Conservation (phyloP, 2,329 filamentous ascomycete species). For the Penicillium sp. region DNA sequence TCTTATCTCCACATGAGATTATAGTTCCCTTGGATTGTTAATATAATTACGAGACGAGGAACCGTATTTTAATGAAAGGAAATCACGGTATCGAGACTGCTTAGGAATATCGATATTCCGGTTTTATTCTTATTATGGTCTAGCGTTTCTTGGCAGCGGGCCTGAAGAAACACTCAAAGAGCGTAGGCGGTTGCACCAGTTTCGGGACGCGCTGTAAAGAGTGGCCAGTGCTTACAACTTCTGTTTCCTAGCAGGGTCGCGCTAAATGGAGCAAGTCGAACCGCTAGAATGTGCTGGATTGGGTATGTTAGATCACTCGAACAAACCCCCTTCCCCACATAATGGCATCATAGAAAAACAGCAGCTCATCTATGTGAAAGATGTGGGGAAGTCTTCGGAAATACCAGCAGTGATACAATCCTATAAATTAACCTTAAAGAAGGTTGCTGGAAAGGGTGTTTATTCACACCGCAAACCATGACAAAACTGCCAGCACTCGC, state of each 20-base stretch:
- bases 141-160: too few relatives aligned
- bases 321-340: conserved; percentile 1
- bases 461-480: conserved; percentile 2
- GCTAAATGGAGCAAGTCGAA: too few relatives aligned
- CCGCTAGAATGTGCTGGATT: neutral
- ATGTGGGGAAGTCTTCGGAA: neutral
- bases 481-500: neutral
- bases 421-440: neutral
- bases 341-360: conserved; percentile 2
- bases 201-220: too few relatives aligned
- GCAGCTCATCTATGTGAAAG: neutral
- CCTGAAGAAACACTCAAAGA: too few relatives aligned
- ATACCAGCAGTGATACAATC: neutral
- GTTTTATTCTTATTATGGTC: too few relatives aligned
- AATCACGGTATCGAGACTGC: too few relatives aligned
- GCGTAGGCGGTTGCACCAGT: too few relatives aligned
- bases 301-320: conserved; percentile 4
- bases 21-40: too few relatives aligned
- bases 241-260: neutral
- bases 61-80: too few relatives aligned
- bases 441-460: neutral
- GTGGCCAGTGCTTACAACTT: conserved; percentile 5
- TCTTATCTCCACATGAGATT: too few relatives aligned
- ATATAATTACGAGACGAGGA: too few relatives aligned
- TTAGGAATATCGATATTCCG: too few relatives aligned